Evolutionary conservation across 345 rosid species (phyloP).

Genomic region (Populus simonii): DNA sequence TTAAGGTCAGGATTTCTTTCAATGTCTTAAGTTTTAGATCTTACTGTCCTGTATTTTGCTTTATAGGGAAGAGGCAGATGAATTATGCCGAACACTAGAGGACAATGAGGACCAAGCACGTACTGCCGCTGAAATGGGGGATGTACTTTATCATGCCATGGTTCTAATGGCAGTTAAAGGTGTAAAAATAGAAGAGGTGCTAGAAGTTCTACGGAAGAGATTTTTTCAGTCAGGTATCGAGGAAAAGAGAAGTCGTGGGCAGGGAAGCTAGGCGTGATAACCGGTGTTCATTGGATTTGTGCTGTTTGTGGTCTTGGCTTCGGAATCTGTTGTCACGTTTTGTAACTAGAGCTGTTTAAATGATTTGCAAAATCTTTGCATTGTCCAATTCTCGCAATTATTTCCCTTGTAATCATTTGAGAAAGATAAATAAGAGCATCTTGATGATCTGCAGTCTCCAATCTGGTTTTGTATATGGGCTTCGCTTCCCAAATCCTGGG

Average conservation of each 20-base stretch:
- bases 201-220: conserved; percentile 54
- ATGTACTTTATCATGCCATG: conserved; percentile 72
- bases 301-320: no score
- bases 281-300: no score
- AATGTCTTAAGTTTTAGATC: neutral
- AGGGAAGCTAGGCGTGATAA: neutral
- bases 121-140: conserved; percentile 79
- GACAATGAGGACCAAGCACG: conserved; percentile 58
- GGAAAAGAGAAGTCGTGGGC: conserved; percentile 54
- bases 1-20: neutral
- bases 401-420: no score
- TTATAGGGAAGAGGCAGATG: conserved; percentile 82
- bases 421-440: no score
- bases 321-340: no score
- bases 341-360: no score
- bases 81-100: conserved; percentile 70
- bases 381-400: no score
- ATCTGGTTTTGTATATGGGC: no score
- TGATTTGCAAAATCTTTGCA: no score
- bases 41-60: neutral
- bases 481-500: no score
- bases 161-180: conserved; percentile 55
- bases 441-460: no score
- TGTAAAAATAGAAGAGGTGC: conserved; percentile 57
- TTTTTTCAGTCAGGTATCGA: conserved; percentile 71